phyloP scores from a whole-genome alignment of 768 basidiomycete species.

The Rhizopogon sp. region DNA sequence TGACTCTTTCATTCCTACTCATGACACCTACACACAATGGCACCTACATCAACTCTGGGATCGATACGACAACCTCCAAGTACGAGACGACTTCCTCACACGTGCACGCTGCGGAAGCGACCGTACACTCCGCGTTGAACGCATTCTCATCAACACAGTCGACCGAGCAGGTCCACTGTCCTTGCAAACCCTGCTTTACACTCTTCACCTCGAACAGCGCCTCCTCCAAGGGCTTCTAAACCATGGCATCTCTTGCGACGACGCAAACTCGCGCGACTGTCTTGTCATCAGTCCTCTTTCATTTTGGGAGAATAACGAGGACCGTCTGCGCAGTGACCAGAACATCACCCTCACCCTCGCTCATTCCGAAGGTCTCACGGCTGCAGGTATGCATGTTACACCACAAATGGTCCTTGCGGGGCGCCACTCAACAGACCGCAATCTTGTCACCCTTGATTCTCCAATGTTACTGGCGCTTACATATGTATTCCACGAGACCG shows the following conservation, averaged over 20 bases:
- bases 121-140: conserved; percentile 70
- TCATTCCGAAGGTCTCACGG: conserved; percentile 43
- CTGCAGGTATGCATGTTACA: conserved; percentile 62
- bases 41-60: conserved; percentile 75
- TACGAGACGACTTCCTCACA: conserved; percentile 65
- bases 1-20: conserved; percentile 53
- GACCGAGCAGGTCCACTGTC: conserved; percentile 49
- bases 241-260: conserved; percentile 48
- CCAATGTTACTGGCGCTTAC: conserved; percentile 74
- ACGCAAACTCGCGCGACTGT: conserved; percentile 48
- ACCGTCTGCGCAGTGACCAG: conserved; percentile 43
- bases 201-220: conserved; percentile 56
- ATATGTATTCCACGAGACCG: conserved; percentile 75
- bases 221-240: conserved; percentile 43
- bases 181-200: conserved; percentile 55
- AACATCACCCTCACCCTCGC: conserved; percentile 59
- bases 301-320: conserved; percentile 69
- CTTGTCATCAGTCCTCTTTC: conserved; percentile 68
- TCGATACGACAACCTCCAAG: conserved; percentile 54
- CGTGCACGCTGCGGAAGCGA: conserved; percentile 68
- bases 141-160: conserved; percentile 51
- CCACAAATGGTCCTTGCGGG: conserved; percentile 77
- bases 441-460: conserved; percentile 48
- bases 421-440: conserved; percentile 50
- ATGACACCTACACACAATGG: conserved; percentile 47